Conservation (phyloP, 2,329 filamentous ascomycete genomes). For the Chaetomium olivaceum region DNA sequence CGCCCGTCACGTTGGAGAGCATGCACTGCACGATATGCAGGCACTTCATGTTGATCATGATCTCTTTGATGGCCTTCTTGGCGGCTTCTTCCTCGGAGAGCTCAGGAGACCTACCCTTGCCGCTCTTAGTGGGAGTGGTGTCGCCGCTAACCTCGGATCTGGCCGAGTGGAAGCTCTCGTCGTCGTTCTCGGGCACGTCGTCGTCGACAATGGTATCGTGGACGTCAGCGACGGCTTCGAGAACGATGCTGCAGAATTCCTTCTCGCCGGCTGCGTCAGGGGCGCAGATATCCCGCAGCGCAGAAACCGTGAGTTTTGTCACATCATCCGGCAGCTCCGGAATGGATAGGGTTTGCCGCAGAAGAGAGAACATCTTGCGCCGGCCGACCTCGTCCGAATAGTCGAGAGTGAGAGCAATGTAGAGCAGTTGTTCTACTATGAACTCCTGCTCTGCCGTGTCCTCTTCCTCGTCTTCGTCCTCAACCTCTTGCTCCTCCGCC, state of each 20-base stretch:
- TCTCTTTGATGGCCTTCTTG: constrained; percentile 80
- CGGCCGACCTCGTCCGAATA: constrained; percentile 97
- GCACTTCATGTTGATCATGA: constrained; percentile 98
- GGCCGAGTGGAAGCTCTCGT: constrained; percentile 93
- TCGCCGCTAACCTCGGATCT: constrained; percentile 77
- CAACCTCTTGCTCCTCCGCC: constrained; percentile 55
- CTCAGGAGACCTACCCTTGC: constrained; percentile 43
- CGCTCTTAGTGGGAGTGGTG: constrained; percentile 53
- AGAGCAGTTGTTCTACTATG: constrained; percentile 89
- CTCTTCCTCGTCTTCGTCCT: constrained; percentile 71
- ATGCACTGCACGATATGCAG: constrained; percentile 97
- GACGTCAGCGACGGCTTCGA: constrained; percentile 94
- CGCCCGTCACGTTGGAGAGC: constrained; percentile 87
- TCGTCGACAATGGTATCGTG: constrained; percentile 89
- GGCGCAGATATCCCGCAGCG: constrained; percentile 80
- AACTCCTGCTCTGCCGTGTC: constrained; percentile 91
- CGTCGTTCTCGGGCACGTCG: constrained; percentile 61
- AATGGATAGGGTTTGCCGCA: constrained; percentile 81
- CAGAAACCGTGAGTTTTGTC: constrained; percentile 83
- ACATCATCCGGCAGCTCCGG: constrained; percentile 88
- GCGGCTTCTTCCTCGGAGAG: constrained; percentile 65
- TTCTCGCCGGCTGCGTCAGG: constrained; percentile 71
- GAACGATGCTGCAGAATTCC: constrained; percentile 80
- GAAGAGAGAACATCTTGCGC: constrained; percentile 90
- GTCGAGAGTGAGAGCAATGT: constrained; percentile 88